These are phyloP conservation scores for Yamadazyma diospyri DNA, from an alignment of 1,139 yeast genomes.

Conservation along the genomic window DNA sequence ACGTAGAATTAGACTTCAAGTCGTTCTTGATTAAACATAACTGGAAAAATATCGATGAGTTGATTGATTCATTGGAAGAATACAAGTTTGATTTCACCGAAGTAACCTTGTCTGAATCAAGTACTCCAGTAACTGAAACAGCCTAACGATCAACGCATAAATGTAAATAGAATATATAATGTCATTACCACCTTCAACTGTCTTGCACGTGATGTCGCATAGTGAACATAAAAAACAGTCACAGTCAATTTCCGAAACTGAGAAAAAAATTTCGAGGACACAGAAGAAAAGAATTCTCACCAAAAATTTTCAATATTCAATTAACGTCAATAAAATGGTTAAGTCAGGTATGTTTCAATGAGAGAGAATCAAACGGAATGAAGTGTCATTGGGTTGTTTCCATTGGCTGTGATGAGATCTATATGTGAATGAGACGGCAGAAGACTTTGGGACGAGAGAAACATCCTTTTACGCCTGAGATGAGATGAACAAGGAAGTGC, in stretches of 20 bases:
- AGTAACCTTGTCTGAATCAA: constrained; percentile 1
- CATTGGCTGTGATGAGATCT: no score
- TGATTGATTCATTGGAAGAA: constrained; percentile 36
- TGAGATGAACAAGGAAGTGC: no score
- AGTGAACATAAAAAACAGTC: constrained; percentile 6
- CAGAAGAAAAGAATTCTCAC: constrained; percentile 8
- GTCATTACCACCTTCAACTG: neutral
- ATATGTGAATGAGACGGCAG: no score
- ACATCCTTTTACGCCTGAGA: no score
- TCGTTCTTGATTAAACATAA: constrained; percentile 28
- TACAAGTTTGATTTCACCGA: constrained; percentile 31
- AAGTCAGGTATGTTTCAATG: constrained; percentile 53
- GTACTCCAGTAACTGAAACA: neutral
- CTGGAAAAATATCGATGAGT: constrained; percentile 37
- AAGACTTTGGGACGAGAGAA: no score
- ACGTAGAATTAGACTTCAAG: constrained; percentile 41
- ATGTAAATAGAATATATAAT: constrained; percentile 5
- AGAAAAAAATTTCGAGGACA: no score
- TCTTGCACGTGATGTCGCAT: constrained; percentile 5
- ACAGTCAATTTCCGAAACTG: constrained; percentile 6
- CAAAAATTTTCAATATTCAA: constrained; percentile 14
- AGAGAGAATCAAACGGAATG: neutral
- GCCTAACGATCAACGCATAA: constrained; percentile 2
- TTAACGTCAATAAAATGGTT: constrained; percentile 43
- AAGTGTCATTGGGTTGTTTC: no score